Evolutionary conservation across 768 basidiomycete genomes (phyloP).

Genomic region (Ephemerocybe angulata): DNA sequence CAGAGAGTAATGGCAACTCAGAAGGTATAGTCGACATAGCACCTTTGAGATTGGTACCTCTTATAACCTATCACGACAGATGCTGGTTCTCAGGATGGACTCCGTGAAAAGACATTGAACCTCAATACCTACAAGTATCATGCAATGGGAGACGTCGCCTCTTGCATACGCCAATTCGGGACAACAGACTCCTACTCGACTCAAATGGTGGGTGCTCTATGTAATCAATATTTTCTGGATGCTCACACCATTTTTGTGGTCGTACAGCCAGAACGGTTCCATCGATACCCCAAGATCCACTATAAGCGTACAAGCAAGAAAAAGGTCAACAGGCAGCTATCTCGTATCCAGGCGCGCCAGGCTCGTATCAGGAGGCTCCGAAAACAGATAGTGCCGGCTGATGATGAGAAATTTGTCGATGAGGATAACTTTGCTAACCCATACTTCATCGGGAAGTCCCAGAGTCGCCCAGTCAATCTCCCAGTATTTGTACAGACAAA

Average conservation of each 20-base stretch:
- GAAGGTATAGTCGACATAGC: background rate
- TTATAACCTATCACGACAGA: background rate
- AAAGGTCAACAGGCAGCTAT: background rate
- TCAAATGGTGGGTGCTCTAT: too few relatives aligned
- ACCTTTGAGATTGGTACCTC: background rate
- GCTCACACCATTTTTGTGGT: too few relatives aligned
- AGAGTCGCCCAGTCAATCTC: background rate
- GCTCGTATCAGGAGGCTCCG: background rate
- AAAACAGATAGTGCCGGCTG: background rate
- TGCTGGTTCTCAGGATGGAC: background rate
- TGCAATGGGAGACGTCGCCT: slow-evolving; percentile 2
- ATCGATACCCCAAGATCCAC: background rate
- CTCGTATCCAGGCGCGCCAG: background rate
- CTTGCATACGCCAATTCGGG: background rate
- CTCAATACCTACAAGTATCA: slow-evolving; percentile 6
- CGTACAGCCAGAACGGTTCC: slow-evolving; percentile 1
- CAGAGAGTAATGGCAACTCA: background rate
- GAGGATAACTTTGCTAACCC: background rate
- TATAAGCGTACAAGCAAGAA: background rate
- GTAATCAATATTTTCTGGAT: too few relatives aligned
- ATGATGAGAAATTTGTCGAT: background rate
- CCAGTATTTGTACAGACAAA: background rate
- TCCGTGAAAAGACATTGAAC: background rate
- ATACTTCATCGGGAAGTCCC: slow-evolving; percentile 1
- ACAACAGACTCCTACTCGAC: too few relatives aligned